phyloP scores from a whole-genome alignment of 169 alveolate genomes.

The Plasmodium fragile region DNA sequence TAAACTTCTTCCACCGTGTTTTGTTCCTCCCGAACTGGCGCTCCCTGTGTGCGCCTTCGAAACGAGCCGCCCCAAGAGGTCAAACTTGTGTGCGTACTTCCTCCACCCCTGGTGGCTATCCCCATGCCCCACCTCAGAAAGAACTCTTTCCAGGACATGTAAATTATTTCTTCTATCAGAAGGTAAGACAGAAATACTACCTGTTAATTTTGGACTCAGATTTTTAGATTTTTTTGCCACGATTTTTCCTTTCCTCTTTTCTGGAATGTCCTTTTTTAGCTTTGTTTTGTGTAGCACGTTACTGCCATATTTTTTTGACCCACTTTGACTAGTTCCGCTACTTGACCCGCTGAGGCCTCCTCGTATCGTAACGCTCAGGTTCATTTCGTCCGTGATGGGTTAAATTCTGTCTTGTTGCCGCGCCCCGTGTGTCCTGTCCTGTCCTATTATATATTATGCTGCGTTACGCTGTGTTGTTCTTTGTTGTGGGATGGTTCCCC shows the following conservation, averaged over 20 bases:
- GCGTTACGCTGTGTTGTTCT: background rate
- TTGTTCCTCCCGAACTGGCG: slow-evolving; percentile 2
- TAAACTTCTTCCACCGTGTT: slow-evolving; percentile 11
- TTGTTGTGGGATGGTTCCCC: background rate
- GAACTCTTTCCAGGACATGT: background rate
- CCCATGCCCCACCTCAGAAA: slow-evolving; percentile 2
- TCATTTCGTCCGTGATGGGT: slow-evolving; percentile 10
- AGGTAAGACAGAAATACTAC: slow-evolving; percentile 3
- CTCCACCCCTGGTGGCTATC: background rate
- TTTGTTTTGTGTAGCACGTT: slow-evolving; percentile 7
- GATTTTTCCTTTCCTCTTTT: slow-evolving; percentile 38
- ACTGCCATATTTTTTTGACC: slow-evolving; percentile 1
- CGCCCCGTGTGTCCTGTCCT: background rate
- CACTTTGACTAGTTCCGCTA: slow-evolving; percentile 9
- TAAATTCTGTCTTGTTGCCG: background rate
- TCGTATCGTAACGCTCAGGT: slow-evolving; percentile 32
- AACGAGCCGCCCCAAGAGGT: background rate
- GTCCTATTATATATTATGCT: too few species aligned
- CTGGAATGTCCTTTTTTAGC: slow-evolving; percentile 25
- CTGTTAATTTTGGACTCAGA: background rate
- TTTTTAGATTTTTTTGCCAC: background rate
- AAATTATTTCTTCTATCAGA: slow-evolving; percentile 28
- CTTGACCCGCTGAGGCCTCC: slow-evolving; percentile 10
- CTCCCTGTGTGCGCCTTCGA: slow-evolving; percentile 14
- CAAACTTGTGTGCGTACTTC: slow-evolving; percentile 19